These are phyloP conservation scores for Tetradesmus lagerheimii DNA, from an alignment of 139 green algal genomes.

Conservation along the genomic window DNA sequence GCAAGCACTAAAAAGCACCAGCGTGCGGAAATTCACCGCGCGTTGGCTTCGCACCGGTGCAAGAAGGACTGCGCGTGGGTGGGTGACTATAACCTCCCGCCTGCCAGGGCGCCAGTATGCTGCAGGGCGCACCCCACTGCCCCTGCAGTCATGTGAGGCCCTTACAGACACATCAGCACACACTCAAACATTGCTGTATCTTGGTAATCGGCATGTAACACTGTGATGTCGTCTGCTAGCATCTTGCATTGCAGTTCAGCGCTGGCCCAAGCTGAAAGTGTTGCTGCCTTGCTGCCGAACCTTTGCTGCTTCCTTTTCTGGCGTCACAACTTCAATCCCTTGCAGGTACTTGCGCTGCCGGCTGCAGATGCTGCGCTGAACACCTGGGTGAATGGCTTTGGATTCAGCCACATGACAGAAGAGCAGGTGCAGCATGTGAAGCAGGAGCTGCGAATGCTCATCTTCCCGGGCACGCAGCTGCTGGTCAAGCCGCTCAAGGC, in stretches of 20 bases:
- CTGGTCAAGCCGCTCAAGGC: slow-evolving; percentile 22
- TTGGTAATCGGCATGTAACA: no score
- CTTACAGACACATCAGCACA: neutral
- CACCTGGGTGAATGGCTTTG: slow-evolving; percentile 73
- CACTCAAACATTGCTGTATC: no score
- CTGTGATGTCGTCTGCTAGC: neutral
- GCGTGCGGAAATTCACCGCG: neutral
- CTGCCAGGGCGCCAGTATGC: slow-evolving; percentile 8
- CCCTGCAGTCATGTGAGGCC: neutral
- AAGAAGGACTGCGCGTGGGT: neutral
- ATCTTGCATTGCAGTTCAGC: neutral
- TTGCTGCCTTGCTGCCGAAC: neutral
- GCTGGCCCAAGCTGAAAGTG: neutral
- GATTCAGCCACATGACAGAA: slow-evolving; percentile 58
- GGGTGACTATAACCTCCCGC: neutral
- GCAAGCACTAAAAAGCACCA: neutral
- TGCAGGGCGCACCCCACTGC: neutral
- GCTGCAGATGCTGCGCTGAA: slow-evolving; percentile 58
- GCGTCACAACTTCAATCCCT: neutral
- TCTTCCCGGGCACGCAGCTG: slow-evolving; percentile 76
- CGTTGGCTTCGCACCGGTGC: neutral
- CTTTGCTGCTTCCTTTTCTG: no score
- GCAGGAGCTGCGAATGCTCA: slow-evolving; percentile 80
- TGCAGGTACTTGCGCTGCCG: slow-evolving; percentile 49
- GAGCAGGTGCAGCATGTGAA: slow-evolving; percentile 63